Evolutionary conservation across 192 early-diverging fungal genomes (phyloP), one percentile per base, ranked within the genome.

Genomic region (Jimgerdemannia lactiflua): DNA sequence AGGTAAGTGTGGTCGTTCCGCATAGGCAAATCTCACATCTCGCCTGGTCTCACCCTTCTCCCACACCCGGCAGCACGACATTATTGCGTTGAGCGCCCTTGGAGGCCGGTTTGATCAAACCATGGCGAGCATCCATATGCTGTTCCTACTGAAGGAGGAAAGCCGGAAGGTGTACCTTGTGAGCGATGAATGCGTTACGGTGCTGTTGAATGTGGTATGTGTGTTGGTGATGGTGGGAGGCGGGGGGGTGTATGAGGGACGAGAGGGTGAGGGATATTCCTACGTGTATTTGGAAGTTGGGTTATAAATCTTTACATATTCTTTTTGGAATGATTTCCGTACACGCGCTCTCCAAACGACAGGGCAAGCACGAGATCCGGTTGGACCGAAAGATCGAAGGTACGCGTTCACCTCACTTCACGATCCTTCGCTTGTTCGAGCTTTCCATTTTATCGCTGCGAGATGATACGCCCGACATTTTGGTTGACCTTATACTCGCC

Each of bases 51-150:
- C 74, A 40, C 17, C 65, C 2, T 40, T 7, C 9, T 67, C 39
- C 39, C 0, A 17, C 39, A 78, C 14, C 64, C 29, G 29, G 29
- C 1, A 84, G 78, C 80, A 80, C 70, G 87, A 89, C 40, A 83
- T 95, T 4, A 81, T 97, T n/a, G 96, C 90, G 8, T 79, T 92
- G 19, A 94, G 95, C 49, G 94, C 94, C 4, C 80, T 96, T 4
- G 89, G 92, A 40, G 97, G 97, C 0, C 88, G 97, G 19, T 90
- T 98, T 71, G 97, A 98, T 80, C 97, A 98, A 66, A 89, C 87
- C 9, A 92, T 98, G 80, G 86, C 91, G 9, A 90, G 85, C 72
- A 88, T 98, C 10, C 89, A 95, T 77, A 83, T 90, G 19, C 78
- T 96, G 39, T 92, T 92, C 74, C 74, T 83, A 71, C 69, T 90